Base-by-base conservation (phyloP, 352 stramenopile genomes). In the Phytopythium sindhum region DNA sequence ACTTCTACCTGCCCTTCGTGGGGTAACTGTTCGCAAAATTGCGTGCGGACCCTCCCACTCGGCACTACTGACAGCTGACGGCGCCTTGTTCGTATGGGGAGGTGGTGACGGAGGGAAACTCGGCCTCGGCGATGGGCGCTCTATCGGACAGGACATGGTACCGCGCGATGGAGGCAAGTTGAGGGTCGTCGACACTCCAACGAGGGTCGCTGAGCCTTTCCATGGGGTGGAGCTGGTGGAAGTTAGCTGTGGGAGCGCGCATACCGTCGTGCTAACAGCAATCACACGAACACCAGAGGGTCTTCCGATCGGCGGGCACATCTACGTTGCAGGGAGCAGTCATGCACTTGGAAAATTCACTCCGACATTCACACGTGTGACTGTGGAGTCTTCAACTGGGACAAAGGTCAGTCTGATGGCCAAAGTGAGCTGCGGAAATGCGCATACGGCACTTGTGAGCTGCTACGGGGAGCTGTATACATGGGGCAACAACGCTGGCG, bases 41-140 rank as follows among this genome's bases (percentile, higher is more conserved):
- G 78, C 86, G 0, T 94, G 86, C 53, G 86, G 86, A 24, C 79
- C 82, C 21, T 94, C 86, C 15, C 86, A 94, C 55, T 94, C 86
- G 0, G 86, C 84, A 21, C 54, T 90, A 0, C 35, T 94, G 10
- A 90, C 84, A 9, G 67, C 50, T 0, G 74, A 85, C 24, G 86
- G 86, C 0, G 63, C 66, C 8, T 64, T 94, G 29, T 94, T 78
- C 57, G 84, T 94, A 0, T 94, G 86, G 86, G 86, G 86, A 23
- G 77, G 75, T 55, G 84, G 82, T 17, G 86, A 90, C 23, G 84
- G 84, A 14, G 86, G 86, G 7, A 80, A 83, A 57, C 74, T 94
- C 15, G 86, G 86, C 5, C 77, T 94, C 3, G 84, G 80, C 39
- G 85, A 94, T 31, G 81, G 64, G 24, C 78, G 84, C 50, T 69